A percentile compares a stretch with the other conserved stretches of the same genome.
phyloP scores from a whole-genome alignment of 768 basidiomycete species.

The Lactarius tabidus region DNA sequence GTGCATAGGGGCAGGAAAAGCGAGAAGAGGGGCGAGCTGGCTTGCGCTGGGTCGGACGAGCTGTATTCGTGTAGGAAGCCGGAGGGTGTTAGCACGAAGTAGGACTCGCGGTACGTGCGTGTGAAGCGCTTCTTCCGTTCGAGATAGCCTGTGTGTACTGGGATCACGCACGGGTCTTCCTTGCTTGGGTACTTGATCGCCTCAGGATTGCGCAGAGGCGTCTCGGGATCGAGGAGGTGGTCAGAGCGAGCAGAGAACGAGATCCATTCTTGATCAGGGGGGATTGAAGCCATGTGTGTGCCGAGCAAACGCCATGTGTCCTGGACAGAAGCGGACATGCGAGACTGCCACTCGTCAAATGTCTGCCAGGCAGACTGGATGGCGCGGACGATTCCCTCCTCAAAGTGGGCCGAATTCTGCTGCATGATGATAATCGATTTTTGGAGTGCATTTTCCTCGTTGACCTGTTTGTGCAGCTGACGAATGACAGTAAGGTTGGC shows the following conservation, averaged over 20 bases:
- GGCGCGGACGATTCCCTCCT: constrained; percentile 91
- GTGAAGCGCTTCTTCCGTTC: constrained; percentile 97
- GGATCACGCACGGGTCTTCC: constrained; percentile 78
- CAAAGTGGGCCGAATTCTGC: constrained; percentile 94
- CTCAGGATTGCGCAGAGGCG: constrained; percentile 78
- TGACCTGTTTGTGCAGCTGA: constrained; percentile 87
- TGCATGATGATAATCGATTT: constrained; percentile 99
- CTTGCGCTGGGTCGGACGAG: constrained; percentile 64
- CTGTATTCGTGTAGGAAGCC: constrained; percentile 94
- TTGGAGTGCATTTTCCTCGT: constrained; percentile 97
- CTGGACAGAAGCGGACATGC: constrained; percentile 69
- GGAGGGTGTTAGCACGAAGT: constrained; percentile 90
- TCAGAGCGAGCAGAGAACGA: constrained; percentile 90
- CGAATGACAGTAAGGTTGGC: constrained; percentile 67
- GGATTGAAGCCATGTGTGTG: constrained; percentile 68
- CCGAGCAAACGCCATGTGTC: constrained; percentile 72
- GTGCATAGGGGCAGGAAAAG: constrained; percentile 95
- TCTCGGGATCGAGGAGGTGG: constrained; percentile 95
- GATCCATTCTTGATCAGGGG: constrained; percentile 93
- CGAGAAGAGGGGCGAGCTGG: constrained; percentile 66
- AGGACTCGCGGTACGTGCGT: constrained; percentile 76
- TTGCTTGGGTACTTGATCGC: constrained; percentile 83
- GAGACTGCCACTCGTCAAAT: constrained; percentile 89
- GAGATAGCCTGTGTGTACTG: constrained; percentile 85
- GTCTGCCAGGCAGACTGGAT: constrained; percentile 97